These are phyloP conservation scores for Chlamydomonas reinhardtii DNA, from an alignment of 163 green algal species.

Conservation along the genomic window DNA sequence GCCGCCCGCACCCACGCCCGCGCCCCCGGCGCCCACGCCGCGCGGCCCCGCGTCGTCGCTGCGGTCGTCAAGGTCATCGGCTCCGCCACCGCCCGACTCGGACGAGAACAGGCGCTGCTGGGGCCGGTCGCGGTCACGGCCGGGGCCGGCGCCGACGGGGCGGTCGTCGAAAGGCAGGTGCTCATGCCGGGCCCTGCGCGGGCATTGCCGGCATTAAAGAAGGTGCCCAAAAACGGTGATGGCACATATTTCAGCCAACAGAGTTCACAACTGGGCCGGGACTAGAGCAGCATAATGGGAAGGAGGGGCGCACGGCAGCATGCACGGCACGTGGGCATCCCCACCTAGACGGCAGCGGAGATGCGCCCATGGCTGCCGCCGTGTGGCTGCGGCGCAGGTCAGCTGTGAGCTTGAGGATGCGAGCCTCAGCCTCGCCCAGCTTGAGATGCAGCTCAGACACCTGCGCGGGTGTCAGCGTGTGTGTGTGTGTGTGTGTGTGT, in stretches of 20 bases:
- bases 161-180: conserved; percentile 10
- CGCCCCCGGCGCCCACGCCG: no score
- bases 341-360: conserved; percentile 15
- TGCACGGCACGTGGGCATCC: no score
- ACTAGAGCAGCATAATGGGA: no score
- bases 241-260: no score
- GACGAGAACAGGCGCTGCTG: not conserved
- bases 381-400: conserved; percentile 32
- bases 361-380: not conserved
- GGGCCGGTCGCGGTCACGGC: no score
- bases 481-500: no score
- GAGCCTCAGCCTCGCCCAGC: conserved; percentile 49
- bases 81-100: no score
- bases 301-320: no score
- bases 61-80: not conserved
- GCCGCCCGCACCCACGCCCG: no score
- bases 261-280: no score
- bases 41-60: not conserved
- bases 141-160: conserved; percentile 6
- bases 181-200: conserved; percentile 1
- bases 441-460: conserved; percentile 59
- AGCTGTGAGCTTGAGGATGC: conserved; percentile 17
- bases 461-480: conserved; percentile 28
- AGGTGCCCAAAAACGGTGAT: no score
- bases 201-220: no score